Base-by-base conservation (phyloP, 176 grass and related monocot species). In the Rhynchospora tenuis region DNA sequence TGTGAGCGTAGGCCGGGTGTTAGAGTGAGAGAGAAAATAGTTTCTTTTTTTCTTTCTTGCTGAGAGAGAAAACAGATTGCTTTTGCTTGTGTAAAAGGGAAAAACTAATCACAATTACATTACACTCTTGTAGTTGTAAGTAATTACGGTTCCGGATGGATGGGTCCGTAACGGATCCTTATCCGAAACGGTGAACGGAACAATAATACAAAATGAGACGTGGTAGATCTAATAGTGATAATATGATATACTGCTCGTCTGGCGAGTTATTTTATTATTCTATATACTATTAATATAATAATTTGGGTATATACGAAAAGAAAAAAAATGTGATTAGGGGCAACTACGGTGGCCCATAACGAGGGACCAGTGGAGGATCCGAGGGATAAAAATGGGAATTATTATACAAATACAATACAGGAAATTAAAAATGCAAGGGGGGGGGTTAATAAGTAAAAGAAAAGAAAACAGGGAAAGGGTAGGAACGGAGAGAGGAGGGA, bases 381-480 rank as follows among this genome's bases (percentile, higher is more conserved):
- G 68, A 72, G 58, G 43, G 56, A 23, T 38, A 8, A 60, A 72
- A 72, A 4, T 43, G 24, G 57, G 22, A 79, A 10, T 54, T 50
- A 5, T 1, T 15, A 62, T n/a, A 59, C 64, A 71, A 79, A 83
- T 83, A 85, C 77, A 88, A 43, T 69, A 79, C 56, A 86, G 75
- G 77, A 88, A 12, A 47, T 77, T 12, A 5, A 27, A 65, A 13
- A 24, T 11, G 7, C n/a, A 50, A 81, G 73, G 79, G 38, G 42
- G 5, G 54, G 23, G 43, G 15, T 63, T 43, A 83, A 24, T 64
- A 81, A 59, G 48, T 72, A 70, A 16, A 54, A 62, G 11, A 86
- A 42, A 71, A 84, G 28, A 86, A 60, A 88, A 89, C 84, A 82
- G 73, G 12, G 51, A 64, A 44, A 83, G 77, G 83, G 80, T 75